These are phyloP conservation scores for Leccinum olivaceopallidum DNA, from an alignment of 768 basidiomycete species.

Conservation along the genomic window DNA sequence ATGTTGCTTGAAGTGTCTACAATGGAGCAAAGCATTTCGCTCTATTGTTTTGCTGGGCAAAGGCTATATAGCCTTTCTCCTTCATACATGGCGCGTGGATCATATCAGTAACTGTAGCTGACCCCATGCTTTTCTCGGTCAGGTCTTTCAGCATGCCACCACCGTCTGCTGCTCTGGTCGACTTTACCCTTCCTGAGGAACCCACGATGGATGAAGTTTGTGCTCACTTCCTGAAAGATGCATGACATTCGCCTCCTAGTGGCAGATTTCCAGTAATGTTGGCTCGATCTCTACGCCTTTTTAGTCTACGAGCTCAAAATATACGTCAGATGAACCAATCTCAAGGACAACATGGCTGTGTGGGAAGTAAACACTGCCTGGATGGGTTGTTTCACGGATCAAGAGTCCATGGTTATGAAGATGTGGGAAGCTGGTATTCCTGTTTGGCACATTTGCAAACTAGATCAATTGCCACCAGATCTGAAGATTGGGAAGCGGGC, in stretches of 20 bases:
- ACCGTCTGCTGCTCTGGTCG: no score
- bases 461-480: not conserved
- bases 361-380: not conserved
- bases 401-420: not conserved
- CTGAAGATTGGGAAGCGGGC: not conserved
- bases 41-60: no score
- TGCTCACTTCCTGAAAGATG: not conserved
- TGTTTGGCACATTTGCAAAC: not conserved
- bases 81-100: no score
- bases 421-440: not conserved
- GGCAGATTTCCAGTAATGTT: not conserved
- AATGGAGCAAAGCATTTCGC: no score
- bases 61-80: no score
- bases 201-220: no score
- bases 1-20: no score
- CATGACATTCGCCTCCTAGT: not conserved
- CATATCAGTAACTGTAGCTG: no score
- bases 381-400: not conserved
- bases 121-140: no score
- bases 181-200: no score
- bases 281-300: not conserved
- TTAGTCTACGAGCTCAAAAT: not conserved
- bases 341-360: not conserved
- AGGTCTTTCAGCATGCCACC: no score
- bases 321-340: no score